phyloP scores from a whole-genome alignment of 2,329 filamentous ascomycete species.

The Monosporascus sp. region DNA sequence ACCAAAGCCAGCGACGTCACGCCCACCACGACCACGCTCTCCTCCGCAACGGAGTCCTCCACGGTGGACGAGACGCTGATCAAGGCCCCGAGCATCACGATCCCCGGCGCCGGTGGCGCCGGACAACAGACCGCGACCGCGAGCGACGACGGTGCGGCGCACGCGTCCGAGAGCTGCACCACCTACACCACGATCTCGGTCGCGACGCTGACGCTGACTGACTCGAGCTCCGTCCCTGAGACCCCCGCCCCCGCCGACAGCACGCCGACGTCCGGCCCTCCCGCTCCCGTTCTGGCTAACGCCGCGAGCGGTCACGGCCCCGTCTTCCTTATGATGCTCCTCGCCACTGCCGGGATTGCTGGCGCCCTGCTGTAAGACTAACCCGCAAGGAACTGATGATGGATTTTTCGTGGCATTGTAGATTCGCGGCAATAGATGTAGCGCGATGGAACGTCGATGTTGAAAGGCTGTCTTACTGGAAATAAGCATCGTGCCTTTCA shows the following conservation, averaged over 20 bases:
- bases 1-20: background rate
- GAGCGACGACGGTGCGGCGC: background rate
- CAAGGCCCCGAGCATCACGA: conserved; percentile 1
- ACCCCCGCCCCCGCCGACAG: background rate
- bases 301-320: conserved; percentile 3
- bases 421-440: no score
- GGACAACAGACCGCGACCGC: background rate
- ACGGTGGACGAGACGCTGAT: conserved; percentile 1
- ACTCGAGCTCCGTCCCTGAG: background rate
- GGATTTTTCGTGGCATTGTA: no score
- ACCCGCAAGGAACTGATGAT: no score
- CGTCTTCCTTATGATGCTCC: conserved; percentile 2
- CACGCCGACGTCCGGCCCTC: background rate
- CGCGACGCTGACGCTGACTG: background rate
- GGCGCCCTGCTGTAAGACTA: no score
- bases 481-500: no score
- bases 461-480: no score
- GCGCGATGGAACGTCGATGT: no score
- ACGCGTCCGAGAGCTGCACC: background rate
- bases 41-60: background rate
- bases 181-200: background rate
- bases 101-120: background rate
- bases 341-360: conserved; percentile 1
- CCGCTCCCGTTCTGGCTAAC: background rate
- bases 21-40: background rate